Percentiles rank a stretch among this genome's conserved stretches.
Conservation (phyloP, 345 rosid species). For the Murraya paniculata region DNA sequence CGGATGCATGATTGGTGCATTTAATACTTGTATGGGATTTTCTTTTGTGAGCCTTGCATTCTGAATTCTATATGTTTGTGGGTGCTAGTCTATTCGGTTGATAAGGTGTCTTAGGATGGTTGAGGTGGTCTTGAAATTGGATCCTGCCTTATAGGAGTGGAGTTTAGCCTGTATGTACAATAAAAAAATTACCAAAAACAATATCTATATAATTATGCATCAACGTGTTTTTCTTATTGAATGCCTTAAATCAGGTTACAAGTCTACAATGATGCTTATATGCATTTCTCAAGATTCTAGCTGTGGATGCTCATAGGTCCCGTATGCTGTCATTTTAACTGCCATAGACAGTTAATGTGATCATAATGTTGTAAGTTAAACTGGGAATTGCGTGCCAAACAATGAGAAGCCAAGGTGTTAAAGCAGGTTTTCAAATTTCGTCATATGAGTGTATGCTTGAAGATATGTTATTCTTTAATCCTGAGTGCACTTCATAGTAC, state of each 20-base stretch:
- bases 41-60: not conserved
- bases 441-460: not conserved
- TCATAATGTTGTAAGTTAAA: not conserved
- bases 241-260: not conserved
- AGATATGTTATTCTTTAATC: not conserved
- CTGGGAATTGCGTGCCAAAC: not conserved
- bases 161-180: not conserved
- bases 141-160: not conserved
- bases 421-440: not conserved
- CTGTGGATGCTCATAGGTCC: not conserved
- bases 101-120: not conserved
- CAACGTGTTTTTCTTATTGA: not conserved
- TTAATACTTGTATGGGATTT: conserved; percentile 6
- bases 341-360: not conserved
- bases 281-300: not conserved
- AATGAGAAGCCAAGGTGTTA: not conserved
- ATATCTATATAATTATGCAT: not conserved
- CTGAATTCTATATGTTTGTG: not conserved
- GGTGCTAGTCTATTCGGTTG: not conserved
- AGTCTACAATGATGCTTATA: not conserved
- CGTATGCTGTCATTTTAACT: not conserved
- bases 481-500: not conserved
- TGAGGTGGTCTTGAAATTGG: not conserved
- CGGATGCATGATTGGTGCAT: conserved; percentile 31
- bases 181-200: not conserved